Conservation (phyloP, 1,284 basidiomycete genomes). For the Stygiomarasmius scandens region DNA sequence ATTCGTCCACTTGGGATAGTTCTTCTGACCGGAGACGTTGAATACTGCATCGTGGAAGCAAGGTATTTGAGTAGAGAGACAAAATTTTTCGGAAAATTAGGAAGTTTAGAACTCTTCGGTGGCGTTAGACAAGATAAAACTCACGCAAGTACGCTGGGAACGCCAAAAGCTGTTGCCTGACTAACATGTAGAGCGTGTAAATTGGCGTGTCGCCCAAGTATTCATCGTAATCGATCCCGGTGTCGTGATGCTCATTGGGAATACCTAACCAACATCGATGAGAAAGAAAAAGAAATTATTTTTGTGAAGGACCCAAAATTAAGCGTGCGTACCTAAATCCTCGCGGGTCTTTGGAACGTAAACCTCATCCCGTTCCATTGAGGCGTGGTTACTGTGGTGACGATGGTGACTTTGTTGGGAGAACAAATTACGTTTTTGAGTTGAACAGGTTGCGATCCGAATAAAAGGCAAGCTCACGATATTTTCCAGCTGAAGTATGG, state of each 20-base stretch:
- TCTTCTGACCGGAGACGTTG: conserved; percentile 66
- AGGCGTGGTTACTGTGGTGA: conserved; percentile 32
- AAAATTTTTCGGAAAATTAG: too few species aligned
- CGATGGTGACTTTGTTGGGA: too few species aligned
- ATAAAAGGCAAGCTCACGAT: too few species aligned
- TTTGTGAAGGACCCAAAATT: too few species aligned
- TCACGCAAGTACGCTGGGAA: conserved; percentile 67
- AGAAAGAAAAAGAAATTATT: background rate
- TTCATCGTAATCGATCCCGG: conserved; percentile 50
- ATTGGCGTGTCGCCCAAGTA: conserved; percentile 62
- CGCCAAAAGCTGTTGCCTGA: conserved; percentile 72
- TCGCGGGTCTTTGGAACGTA: conserved; percentile 31
- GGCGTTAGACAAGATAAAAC: too few species aligned
- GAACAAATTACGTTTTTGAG: too few species aligned
- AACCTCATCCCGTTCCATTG: conserved; percentile 41
- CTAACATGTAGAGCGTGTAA: conserved; percentile 55
- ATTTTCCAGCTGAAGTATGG: conserved; percentile 47
- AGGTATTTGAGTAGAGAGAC: too few species aligned
- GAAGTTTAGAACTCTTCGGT: too few species aligned
- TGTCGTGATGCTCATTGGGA: background rate
- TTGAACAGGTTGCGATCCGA: too few species aligned
- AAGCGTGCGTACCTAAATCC: conserved; percentile 27
- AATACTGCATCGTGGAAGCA: conserved; percentile 51
- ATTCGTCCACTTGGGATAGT: conserved; percentile 69
- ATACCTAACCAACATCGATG: background rate